phyloP scores from a whole-genome alignment of 495 filamentous ascomycete species.

The Chaetomium fimeti region DNA sequence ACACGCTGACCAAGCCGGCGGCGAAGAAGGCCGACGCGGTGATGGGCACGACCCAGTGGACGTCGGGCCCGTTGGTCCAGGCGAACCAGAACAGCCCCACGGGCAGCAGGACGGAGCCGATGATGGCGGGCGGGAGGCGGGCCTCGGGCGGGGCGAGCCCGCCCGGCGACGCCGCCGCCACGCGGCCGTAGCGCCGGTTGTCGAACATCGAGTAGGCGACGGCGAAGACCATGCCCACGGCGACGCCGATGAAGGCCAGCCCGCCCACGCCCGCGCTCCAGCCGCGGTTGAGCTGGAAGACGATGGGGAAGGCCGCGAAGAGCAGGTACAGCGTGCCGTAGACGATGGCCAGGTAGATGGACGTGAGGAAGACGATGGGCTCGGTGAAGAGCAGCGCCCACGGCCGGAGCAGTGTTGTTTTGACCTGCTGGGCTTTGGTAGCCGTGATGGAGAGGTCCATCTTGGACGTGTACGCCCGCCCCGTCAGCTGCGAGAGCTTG shows the following conservation, averaged over 20 bases:
- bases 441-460: conserved; percentile 59
- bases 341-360: conserved; percentile 72
- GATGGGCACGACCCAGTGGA: conserved; percentile 57
- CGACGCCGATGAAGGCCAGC: conserved; percentile 73
- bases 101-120: conserved; percentile 53
- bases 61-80: conserved; percentile 51
- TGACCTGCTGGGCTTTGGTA: conserved; percentile 46
- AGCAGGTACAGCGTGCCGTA: conserved; percentile 86
- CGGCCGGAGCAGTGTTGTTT: conserved; percentile 59
- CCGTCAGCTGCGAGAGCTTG: conserved; percentile 64
- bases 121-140: conserved; percentile 73
- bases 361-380: conserved; percentile 77
- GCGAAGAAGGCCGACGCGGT: conserved; percentile 50
- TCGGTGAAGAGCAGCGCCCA: conserved; percentile 75
- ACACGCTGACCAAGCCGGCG: conserved; percentile 55
- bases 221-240: conserved; percentile 71
- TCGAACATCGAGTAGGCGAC: conserved; percentile 65
- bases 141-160: conserved; percentile 69
- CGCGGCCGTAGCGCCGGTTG: conserved; percentile 58
- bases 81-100: conserved; percentile 62
- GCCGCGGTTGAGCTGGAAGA: conserved; percentile 69
- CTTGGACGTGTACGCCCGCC: conserved; percentile 57
- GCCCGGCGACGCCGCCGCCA: conserved; percentile 50
- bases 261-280: conserved; percentile 73
- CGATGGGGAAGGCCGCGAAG: conserved; percentile 83